A percentile compares a stretch with the other conserved stretches of the same genome.
Conservation (phyloP, 2,329 filamentous ascomycete species). For the Microdochium nivale region DNA sequence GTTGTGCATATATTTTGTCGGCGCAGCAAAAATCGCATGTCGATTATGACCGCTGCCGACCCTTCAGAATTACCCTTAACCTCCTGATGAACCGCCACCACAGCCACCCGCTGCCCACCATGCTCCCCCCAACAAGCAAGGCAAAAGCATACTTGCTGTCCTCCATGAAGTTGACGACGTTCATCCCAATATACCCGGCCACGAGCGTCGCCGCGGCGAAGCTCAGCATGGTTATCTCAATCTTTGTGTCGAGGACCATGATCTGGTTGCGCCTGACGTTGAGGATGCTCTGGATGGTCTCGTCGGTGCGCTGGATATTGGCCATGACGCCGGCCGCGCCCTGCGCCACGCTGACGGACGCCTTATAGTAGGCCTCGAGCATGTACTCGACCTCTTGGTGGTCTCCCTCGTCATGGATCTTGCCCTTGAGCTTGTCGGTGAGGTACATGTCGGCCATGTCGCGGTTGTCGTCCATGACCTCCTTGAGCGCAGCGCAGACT, state of each 20-base stretch:
- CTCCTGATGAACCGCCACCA: background rate
- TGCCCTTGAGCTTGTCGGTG: constrained; percentile 18
- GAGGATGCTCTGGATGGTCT: constrained; percentile 21
- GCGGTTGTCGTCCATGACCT: constrained; percentile 23
- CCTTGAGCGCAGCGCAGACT: constrained; percentile 21
- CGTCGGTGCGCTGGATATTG: constrained; percentile 20
- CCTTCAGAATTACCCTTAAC: background rate
- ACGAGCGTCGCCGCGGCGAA: constrained; percentile 24
- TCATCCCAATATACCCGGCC: constrained; percentile 26
- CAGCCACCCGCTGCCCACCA: background rate
- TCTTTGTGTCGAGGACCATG: constrained; percentile 25
- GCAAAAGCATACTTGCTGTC: constrained; percentile 19
- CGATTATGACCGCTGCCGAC: background rate
- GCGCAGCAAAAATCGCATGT: too few relatives aligned
- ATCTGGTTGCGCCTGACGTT: constrained; percentile 27
- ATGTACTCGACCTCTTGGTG: constrained; percentile 27
- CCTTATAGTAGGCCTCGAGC: constrained; percentile 25
- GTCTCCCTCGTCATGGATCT: constrained; percentile 17
- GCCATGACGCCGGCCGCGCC: constrained; percentile 15
- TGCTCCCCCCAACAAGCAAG: background rate
- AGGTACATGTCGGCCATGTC: constrained; percentile 27
- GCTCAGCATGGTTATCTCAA: constrained; percentile 25
- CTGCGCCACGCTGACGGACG: constrained; percentile 22
- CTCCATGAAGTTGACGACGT: constrained; percentile 25
- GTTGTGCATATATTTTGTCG: too few relatives aligned